phyloP scores from a whole-genome alignment of 2,329 filamentous ascomycete genomes.

The Thielaviopsis punctulata region DNA sequence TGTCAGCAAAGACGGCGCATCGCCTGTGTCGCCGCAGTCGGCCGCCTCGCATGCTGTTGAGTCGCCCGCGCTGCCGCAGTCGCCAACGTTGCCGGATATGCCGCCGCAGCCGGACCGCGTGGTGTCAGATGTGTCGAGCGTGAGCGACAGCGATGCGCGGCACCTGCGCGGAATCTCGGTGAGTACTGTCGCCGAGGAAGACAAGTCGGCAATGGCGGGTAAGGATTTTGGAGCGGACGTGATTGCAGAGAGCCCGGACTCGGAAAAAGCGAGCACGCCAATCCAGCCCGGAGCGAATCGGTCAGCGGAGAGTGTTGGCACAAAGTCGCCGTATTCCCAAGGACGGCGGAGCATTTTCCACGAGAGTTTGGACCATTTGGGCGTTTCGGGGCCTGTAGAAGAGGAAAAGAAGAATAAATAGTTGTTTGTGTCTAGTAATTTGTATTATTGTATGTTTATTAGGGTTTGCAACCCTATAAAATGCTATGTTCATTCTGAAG shows the following conservation, averaged over 20 bases:
- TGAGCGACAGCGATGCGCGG: slow-evolving; percentile 24
- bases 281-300: not conserved
- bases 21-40: not conserved
- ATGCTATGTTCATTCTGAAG: too few relatives aligned
- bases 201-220: not conserved
- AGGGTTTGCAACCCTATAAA: too few relatives aligned
- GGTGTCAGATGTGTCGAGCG: slow-evolving; percentile 24
- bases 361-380: slow-evolving; percentile 20
- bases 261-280: not conserved
- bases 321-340: slow-evolving; percentile 10
- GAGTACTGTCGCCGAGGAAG: slow-evolving; percentile 16
- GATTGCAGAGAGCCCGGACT: slow-evolving; percentile 1
- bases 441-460: not conserved
- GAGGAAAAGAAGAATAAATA: not conserved
- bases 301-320: not conserved
- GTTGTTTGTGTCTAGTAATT: not conserved
- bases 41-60: not conserved
- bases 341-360: slow-evolving; percentile 20
- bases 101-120: slow-evolving; percentile 12
- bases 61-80: not conserved
- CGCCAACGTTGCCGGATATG: not conserved
- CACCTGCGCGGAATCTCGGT: slow-evolving; percentile 27
- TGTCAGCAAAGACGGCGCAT: not conserved
- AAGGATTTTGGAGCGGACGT: not conserved
- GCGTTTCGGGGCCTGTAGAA: slow-evolving; percentile 3